Percentiles rank a stretch among this genome's conserved stretches.
These are phyloP conservation scores for Mycosarcoma mackinlayi DNA, from an alignment of 1,284 basidiomycete genomes.

Conservation along the genomic window DNA sequence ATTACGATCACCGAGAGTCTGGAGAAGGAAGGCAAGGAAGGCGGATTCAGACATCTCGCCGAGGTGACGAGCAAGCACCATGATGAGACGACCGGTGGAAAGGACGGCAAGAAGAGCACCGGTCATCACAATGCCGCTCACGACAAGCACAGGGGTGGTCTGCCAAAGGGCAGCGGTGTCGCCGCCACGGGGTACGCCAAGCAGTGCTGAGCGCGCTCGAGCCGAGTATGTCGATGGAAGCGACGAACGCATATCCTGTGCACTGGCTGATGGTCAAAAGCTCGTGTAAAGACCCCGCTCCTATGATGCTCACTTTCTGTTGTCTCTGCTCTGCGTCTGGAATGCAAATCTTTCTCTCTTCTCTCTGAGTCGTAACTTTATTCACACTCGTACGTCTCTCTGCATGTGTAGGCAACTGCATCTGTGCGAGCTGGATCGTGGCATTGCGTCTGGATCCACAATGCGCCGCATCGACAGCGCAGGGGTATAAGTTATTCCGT, in stretches of 20 bases:
- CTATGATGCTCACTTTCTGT: too few relatives aligned
- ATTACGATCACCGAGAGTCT: conserved; percentile 59
- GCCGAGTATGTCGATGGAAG: too few relatives aligned
- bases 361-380: background rate
- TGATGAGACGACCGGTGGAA: conserved; percentile 2
- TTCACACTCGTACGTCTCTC: too few relatives aligned
- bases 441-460: too few relatives aligned
- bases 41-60: conserved; percentile 32
- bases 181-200: conserved; percentile 54
- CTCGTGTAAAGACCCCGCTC: too few relatives aligned
- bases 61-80: conserved; percentile 14
- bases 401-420: too few relatives aligned
- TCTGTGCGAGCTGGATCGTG: too few relatives aligned
- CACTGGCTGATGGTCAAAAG: background rate
- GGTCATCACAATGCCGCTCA: conserved; percentile 31
- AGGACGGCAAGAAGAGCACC: conserved; percentile 10
- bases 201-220: conserved; percentile 60
- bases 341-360: too few relatives aligned
- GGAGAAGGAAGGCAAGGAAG: conserved; percentile 33
- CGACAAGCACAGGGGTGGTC: conserved; percentile 45
- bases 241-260: background rate
- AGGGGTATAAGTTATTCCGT: background rate
- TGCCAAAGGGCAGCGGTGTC: conserved; percentile 43
- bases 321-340: background rate
- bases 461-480: too few relatives aligned